These are phyloP conservation scores for Allantophomopsis cytisporea DNA, from an alignment of 2,329 filamentous ascomycete species.

Conservation along the genomic window DNA sequence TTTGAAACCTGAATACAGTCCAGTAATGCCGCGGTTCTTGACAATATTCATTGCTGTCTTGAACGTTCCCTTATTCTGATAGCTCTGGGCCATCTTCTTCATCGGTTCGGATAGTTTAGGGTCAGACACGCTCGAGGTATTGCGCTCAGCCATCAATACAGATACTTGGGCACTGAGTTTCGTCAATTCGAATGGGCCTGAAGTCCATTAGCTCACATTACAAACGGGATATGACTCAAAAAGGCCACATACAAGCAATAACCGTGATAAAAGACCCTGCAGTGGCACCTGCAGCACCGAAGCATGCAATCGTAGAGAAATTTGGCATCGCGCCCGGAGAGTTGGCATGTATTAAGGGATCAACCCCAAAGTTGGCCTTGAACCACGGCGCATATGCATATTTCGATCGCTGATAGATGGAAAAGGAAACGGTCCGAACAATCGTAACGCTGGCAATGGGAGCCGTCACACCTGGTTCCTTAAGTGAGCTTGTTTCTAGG, in stretches of 20 bases:
- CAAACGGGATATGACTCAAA: not conserved
- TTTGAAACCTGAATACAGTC: constrained; percentile 69
- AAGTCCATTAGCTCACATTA: constrained; percentile 5
- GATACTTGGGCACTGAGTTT: constrained; percentile 81
- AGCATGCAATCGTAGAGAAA: constrained; percentile 60
- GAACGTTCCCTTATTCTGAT: constrained; percentile 66
- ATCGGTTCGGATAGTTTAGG: constrained; percentile 7
- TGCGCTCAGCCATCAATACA: constrained; percentile 54
- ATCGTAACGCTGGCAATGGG: constrained; percentile 70
- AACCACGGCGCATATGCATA: constrained; percentile 60
- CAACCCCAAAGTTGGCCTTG: constrained; percentile 49
- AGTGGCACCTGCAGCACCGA: constrained; percentile 64
- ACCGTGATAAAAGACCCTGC: constrained; percentile 70
- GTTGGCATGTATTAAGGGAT: constrained; percentile 62
- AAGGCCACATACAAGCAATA: constrained; percentile 49
- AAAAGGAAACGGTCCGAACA: constrained; percentile 67
- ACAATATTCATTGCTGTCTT: constrained; percentile 67
- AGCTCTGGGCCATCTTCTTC: constrained; percentile 42
- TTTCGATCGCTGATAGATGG: constrained; percentile 68
- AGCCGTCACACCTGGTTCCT: constrained; percentile 52
- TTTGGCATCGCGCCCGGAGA: constrained; percentile 58
- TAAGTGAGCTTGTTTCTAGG: not conserved
- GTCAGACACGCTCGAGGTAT: constrained; percentile 21
- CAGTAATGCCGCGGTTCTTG: constrained; percentile 56
- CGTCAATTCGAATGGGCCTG: constrained; percentile 76